Evolutionary conservation across 495 filamentous ascomycete species (phyloP).

Genomic region (Bombardia bombarda): DNA sequence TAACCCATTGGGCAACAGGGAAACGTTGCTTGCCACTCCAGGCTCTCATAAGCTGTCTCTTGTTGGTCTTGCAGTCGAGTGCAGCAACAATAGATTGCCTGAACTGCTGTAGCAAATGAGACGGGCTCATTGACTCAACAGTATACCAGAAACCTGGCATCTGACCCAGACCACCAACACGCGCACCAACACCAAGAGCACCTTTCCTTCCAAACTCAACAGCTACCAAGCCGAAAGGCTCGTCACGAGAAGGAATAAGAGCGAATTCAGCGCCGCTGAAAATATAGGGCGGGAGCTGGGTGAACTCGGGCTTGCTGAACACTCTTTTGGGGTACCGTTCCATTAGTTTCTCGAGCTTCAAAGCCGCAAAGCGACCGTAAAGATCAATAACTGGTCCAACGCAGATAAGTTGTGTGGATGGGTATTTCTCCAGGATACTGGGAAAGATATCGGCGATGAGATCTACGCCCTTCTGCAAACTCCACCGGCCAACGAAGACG

Average conservation of each 20-base stretch:
- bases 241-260: slow-evolving; percentile 67
- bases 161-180: slow-evolving; percentile 40
- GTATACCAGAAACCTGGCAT: slow-evolving; percentile 71
- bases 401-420: slow-evolving; percentile 60
- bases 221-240: slow-evolving; percentile 71
- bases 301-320: slow-evolving; percentile 68
- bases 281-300: slow-evolving; percentile 60
- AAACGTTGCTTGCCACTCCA: slow-evolving; percentile 69
- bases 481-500: slow-evolving; percentile 72
- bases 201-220: slow-evolving; percentile 77
- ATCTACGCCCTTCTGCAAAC: slow-evolving; percentile 69
- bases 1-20: slow-evolving; percentile 60
- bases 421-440: slow-evolving; percentile 54
- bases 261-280: slow-evolving; percentile 73
- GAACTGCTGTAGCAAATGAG: slow-evolving; percentile 66
- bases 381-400: slow-evolving; percentile 69
- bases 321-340: slow-evolving; percentile 64
- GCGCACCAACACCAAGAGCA: slow-evolving; percentile 62
- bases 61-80: slow-evolving; percentile 47
- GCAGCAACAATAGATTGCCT: slow-evolving; percentile 60
- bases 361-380: slow-evolving; percentile 66
- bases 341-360: slow-evolving; percentile 66
- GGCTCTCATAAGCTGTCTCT: slow-evolving; percentile 62
- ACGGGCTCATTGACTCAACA: slow-evolving; percentile 57
- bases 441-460: slow-evolving; percentile 71